These are phyloP conservation scores for Claviceps sp. DNA, from an alignment of 2,329 filamentous ascomycete genomes.

Conservation along the genomic window DNA sequence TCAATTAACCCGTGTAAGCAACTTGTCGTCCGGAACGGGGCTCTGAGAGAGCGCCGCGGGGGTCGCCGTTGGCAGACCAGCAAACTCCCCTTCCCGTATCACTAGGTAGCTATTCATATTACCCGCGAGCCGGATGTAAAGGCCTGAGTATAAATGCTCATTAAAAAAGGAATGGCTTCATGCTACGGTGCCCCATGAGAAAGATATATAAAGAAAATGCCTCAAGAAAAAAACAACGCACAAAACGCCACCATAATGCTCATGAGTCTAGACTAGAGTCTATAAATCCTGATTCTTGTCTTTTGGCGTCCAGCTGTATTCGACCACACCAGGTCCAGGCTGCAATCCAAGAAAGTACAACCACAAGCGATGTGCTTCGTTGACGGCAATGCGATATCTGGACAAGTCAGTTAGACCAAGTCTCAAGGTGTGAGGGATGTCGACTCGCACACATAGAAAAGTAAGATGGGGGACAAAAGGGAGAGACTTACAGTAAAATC, in stretches of 20 bases:
- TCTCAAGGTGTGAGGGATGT: too few species aligned
- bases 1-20: too few species aligned
- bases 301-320: slow-evolving; percentile 6
- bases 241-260: not conserved
- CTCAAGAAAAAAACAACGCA: not conserved
- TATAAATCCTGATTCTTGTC: slow-evolving; percentile 5
- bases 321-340: slow-evolving; percentile 2
- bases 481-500: slow-evolving; percentile 47
- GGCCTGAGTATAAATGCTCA: too few species aligned
- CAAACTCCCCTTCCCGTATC: too few species aligned
- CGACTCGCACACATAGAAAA: not conserved
- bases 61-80: too few species aligned
- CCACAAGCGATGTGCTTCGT: slow-evolving; percentile 3
- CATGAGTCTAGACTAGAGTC: not conserved
- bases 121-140: too few species aligned
- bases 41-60: too few species aligned
- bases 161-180: too few species aligned
- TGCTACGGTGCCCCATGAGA: too few species aligned
- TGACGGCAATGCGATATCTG: slow-evolving; percentile 1
- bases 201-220: too few species aligned
- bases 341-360: slow-evolving; percentile 7
- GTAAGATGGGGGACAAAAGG: not conserved
- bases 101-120: too few species aligned
- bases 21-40: too few species aligned
- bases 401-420: not conserved